A percentile compares a stretch with the other conserved stretches of the same genome.
Conservation (phyloP, 306 rosid genomes). For the Oxytropis ochrocephala region DNA sequence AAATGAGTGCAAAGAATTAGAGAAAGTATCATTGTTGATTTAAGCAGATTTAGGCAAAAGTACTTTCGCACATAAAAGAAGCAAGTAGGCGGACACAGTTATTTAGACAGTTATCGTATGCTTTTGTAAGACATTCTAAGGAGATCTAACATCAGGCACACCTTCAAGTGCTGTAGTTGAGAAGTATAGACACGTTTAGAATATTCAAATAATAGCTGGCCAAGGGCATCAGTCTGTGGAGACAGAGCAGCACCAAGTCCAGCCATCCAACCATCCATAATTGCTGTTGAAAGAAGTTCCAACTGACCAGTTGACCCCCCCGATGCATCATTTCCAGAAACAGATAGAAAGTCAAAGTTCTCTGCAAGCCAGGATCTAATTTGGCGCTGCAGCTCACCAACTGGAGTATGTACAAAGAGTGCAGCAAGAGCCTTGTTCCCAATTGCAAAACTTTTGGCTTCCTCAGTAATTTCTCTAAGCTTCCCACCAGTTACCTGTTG, state of each 20-base stretch:
- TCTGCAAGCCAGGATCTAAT: conserved; percentile 96
- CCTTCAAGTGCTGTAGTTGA: conserved; percentile 98
- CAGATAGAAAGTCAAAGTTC: conserved; percentile 77
- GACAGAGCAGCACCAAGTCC: conserved; percentile 98
- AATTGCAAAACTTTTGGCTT: conserved; percentile 81
- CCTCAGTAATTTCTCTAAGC: conserved; percentile 92
- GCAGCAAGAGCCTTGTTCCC: conserved; percentile 95
- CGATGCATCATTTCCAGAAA: conserved; percentile 62
- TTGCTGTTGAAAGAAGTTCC: conserved; percentile 99
- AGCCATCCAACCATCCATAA: conserved; percentile 99
- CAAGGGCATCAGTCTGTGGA: conserved; percentile 92
- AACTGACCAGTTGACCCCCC: conserved; percentile 91
- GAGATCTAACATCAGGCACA: conserved; percentile 20
- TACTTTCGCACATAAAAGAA: neutral
- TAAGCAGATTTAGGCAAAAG: neutral
- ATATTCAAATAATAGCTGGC: conserved; percentile 85
- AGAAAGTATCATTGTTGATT: neutral
- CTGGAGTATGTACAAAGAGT: conserved; percentile 96
- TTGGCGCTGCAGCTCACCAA: conserved; percentile 97
- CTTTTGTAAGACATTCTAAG: conserved; percentile 15
- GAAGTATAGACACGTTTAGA: conserved; percentile 84
- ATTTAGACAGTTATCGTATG: neutral
- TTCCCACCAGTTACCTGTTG: conserved; percentile 97
- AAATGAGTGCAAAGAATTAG: neutral
- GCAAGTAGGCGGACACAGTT: neutral